Evolutionary conservation across 352 stramenopile species (phyloP).

Genomic region (Phytophthora multivora): DNA sequence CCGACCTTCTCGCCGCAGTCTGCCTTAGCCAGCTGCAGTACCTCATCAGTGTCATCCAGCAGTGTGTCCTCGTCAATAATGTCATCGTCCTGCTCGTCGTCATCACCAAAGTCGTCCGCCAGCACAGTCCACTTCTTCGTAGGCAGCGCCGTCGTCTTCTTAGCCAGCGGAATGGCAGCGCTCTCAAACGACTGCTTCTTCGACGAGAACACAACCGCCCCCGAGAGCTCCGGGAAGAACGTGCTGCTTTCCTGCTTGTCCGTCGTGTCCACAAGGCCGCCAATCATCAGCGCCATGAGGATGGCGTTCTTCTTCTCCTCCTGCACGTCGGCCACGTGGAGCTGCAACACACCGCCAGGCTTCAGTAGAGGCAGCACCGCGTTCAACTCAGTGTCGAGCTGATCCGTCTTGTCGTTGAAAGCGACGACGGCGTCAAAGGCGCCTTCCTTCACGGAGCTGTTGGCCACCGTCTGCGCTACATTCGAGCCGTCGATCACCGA

Average conservation of each 20-base stretch:
- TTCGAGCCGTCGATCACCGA: conserved; percentile 41
- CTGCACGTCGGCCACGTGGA: conserved; percentile 55
- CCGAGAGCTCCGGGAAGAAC: conserved; percentile 52
- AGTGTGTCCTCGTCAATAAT: conserved; percentile 88
- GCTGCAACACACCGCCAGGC: conserved; percentile 51
- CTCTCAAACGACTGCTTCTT: conserved; percentile 73
- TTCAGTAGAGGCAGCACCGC: conserved; percentile 59
- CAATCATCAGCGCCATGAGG: conserved; percentile 83
- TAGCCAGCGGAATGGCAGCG: conserved; percentile 58
- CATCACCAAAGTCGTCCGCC: conserved; percentile 64
- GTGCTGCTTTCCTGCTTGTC: conserved; percentile 38
- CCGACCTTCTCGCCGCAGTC: conserved; percentile 82
- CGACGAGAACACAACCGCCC: conserved; percentile 48
- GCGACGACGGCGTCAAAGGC: conserved; percentile 60
- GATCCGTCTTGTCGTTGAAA: conserved; percentile 57
- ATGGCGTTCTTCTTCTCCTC: conserved; percentile 75
- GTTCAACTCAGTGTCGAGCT: conserved; percentile 47
- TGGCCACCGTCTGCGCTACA: conserved; percentile 48
- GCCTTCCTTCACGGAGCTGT: conserved; percentile 30
- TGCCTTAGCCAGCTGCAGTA: conserved; percentile 69
- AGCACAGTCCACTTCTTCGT: conserved; percentile 77
- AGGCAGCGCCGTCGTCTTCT: conserved; percentile 37
- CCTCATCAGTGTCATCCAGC: conserved; percentile 84
- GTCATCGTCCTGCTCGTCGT: conserved; percentile 65
- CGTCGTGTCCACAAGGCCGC: conserved; percentile 67